These are phyloP conservation scores for Stachybotrys echinatus DNA, from an alignment of 2,329 filamentous ascomycete genomes.

Conservation along the genomic window DNA sequence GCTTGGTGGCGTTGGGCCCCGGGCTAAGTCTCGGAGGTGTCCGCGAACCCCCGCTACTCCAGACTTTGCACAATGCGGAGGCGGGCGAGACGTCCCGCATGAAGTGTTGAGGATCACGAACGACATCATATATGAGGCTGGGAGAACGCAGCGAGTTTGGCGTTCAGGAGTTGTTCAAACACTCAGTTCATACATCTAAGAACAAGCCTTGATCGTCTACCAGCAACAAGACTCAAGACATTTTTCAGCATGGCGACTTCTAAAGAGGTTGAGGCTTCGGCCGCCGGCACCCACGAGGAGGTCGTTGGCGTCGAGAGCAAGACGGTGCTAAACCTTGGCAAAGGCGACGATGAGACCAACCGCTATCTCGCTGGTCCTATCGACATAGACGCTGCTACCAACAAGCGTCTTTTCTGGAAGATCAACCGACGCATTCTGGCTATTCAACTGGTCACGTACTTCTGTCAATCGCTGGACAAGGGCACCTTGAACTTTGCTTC, in stretches of 20 bases:
- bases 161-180: no score
- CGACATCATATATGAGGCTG: no score
- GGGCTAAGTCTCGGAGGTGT: no score
- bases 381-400: conserved; percentile 46
- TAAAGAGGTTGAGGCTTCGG: conserved; percentile 5
- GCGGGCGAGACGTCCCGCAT: no score
- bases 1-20: no score
- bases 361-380: conserved; percentile 6
- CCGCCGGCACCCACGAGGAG: conserved; percentile 3
- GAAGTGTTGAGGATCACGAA: no score
- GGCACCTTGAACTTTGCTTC: conserved; percentile 45
- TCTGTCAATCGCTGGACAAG: conserved; percentile 47
- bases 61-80: no score
- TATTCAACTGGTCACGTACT: conserved; percentile 40
- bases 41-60: no score
- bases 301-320: conserved; percentile 1
- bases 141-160: no score
- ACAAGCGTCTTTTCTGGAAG: conserved; percentile 41
- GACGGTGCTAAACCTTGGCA: neutral
- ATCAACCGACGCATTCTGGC: conserved; percentile 40
- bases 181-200: no score
- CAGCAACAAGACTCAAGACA: neutral
- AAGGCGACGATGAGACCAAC: conserved; percentile 4
- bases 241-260: conserved; percentile 3
- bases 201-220: no score